Conservation (phyloP, 2,329 filamentous ascomycete species). For the Akanthomyces muscarius region DNA sequence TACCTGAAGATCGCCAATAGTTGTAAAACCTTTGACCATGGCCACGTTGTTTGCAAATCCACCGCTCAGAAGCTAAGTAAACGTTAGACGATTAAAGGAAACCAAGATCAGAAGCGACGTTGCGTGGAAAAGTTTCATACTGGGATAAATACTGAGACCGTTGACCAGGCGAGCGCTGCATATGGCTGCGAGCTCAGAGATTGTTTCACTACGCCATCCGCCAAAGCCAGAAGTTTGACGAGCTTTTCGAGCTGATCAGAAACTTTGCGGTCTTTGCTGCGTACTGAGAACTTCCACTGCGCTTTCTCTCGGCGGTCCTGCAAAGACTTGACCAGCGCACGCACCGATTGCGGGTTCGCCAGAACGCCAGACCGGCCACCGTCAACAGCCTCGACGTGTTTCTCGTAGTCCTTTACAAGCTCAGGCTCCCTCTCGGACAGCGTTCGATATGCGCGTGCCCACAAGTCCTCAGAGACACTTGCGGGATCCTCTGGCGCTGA, state of each 20-base stretch:
- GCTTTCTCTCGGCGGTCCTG: neutral
- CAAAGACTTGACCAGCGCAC: neutral
- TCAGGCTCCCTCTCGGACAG: neutral
- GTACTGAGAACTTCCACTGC: neutral
- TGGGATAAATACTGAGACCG: neutral
- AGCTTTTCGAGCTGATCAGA: constrained; percentile 3
- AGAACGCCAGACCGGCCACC: neutral
- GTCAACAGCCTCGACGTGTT: neutral
- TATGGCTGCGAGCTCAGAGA: constrained; percentile 8
- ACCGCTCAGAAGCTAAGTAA: neutral
- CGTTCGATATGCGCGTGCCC: neutral
- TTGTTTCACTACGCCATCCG: neutral
- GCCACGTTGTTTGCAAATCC: neutral
- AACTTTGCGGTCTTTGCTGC: neutral
- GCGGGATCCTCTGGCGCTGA: neutral
- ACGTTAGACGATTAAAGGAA: neutral
- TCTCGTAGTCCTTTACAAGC: neutral
- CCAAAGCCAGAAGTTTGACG: neutral
- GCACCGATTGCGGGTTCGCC: neutral
- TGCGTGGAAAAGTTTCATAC: neutral
- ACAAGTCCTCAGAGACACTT: neutral
- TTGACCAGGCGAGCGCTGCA: constrained; percentile 8
- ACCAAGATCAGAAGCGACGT: neutral
- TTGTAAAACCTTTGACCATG: neutral
- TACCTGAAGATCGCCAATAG: neutral